Evolutionary conservation across 805 yeast genomes (phyloP), one percentile per base, ranked within the genome.

Genomic region (Kuraishia cidri): DNA sequence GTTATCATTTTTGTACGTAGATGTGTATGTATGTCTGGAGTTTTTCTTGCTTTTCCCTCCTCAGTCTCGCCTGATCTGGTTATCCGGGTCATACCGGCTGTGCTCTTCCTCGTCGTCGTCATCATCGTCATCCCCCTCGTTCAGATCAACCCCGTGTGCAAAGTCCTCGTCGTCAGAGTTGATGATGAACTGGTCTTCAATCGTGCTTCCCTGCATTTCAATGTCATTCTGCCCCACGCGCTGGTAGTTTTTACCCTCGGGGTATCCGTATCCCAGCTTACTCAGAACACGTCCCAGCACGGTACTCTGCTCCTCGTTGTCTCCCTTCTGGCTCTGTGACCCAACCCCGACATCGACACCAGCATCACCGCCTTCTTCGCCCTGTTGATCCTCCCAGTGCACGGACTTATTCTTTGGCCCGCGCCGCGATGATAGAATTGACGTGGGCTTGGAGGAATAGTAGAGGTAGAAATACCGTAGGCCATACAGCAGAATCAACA

Each of bases 81-180:
- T n/a, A n/a, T n/a, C n/a, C n/a, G n/a, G n/a, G n/a, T n/a, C n/a
- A n/a, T n/a, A n/a, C n/a, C n/a, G n/a, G n/a, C n/a, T n/a, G n/a
- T n/a, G n/a, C n/a, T n/a, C n/a, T n/a, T n/a, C n/a, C n/a, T n/a
- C n/a, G n/a, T n/a, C n/a, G n/a, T n/a, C n/a, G n/a, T n/a, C n/a
- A n/a, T n/a, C n/a, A n/a, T n/a, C n/a, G n/a, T n/a, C n/a, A n/a
- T n/a, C n/a, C n/a, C n/a, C n/a, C n/a, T n/a, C n/a, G n/a, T n/a
- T n/a, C n/a, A n/a, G n/a, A n/a, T n/a, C n/a, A n/a, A n/a, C n/a
- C n/a, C n/a, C n/a, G n/a, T n/a, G n/a, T n/a, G n/a, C n/a, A n/a
- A n/a, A n/a, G n/a, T 29, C 37, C 17, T 41, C 47, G 24, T 69
- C 75, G 24, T 69, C 75, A 42, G 71, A 64, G 22, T 56, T 67